Base-by-base conservation (phyloP, 2,329 filamentous ascomycete species). In the Exophiala spinifera region DNA sequence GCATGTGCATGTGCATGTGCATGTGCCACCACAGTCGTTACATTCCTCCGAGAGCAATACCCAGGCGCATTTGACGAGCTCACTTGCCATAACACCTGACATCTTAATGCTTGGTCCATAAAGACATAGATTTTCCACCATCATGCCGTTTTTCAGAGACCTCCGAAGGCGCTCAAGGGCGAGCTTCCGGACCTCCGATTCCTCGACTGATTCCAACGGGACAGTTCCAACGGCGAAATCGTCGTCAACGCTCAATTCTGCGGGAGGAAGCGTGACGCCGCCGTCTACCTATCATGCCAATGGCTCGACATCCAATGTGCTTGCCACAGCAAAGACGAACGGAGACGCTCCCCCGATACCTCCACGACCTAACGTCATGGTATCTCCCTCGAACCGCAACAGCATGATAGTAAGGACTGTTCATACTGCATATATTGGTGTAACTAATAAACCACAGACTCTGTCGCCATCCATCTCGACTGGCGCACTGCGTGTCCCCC, bases 121-220 rank as follows among this genome's bases (percentile, higher is more conserved):
- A 46, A 15, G 17, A 40, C 43, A n/a, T 33, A 40, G 28, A 46
- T 25, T n/a, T 23, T 42, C 36, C 15, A 23, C 45, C 14, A 46
- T 31, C 53, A 78, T 78, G 76, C 69, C 85, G 40, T 89, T 95
- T 67, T 79, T 94, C 65, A 89, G 84, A 71, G 84, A 87, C 67
- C 74, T 95, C 53, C 87, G 89, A 64, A 83, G 89, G 64, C 85
- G 86, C 64, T 94, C 88, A 53, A 86, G 79, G 70, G 81, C 85
- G 57, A 91, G 85, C 76, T 86, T 91, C 72, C 83, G 81, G 55
- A 85, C 83, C 45, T 80, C 79, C 45, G 82, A 86, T 64, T 79
- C 79, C 7, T 82, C 81, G 44, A 84, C 81, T 68, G 82, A 83
- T 66, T 80, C 79, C 59, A 77, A 73, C 63, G 80, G 79, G 63